Percentiles rank a stretch among this genome's conserved stretches.
Evolutionary conservation across 1,139 yeast species (phyloP).

Genomic region (Suhomyces panamericanus): DNA sequence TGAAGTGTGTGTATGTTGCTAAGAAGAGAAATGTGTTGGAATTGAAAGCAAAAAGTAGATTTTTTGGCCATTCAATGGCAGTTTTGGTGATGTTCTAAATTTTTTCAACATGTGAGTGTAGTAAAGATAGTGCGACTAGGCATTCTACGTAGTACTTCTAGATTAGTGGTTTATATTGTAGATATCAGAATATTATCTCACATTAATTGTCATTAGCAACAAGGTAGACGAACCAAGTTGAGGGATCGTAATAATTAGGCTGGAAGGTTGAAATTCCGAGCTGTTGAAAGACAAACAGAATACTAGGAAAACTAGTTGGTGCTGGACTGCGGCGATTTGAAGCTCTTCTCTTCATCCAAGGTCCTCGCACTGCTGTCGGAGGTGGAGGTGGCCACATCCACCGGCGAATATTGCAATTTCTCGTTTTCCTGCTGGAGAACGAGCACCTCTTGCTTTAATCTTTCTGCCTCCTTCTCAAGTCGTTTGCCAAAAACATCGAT

Average conservation of each 20-base stretch:
- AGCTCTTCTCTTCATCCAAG: not conserved
- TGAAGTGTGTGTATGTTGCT: not conserved
- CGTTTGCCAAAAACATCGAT: slow-evolving; percentile 87
- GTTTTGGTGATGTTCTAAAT: too few species aligned
- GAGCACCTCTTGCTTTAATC: slow-evolving; percentile 67
- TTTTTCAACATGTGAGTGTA: too few species aligned
- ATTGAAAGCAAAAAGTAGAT: not conserved
- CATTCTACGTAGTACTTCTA: too few species aligned
- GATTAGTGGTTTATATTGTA: not conserved
- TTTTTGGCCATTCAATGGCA: too few species aligned
- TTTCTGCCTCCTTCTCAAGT: slow-evolving; percentile 77
- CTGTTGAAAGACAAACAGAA: not conserved
- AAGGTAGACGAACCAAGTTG: slow-evolving; percentile 7
- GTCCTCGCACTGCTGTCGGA: slow-evolving; percentile 10
- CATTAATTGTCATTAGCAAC: slow-evolving; percentile 3
- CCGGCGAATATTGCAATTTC: slow-evolving; percentile 13
- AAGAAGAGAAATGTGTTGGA: not conserved
- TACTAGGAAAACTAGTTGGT: not conserved
- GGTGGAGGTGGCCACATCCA: slow-evolving; percentile 5
- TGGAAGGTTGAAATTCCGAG: slow-evolving; percentile 4
- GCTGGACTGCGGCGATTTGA: not conserved
- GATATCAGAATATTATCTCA: not conserved
- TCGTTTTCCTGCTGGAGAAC: slow-evolving; percentile 38
- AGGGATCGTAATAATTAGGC: slow-evolving; percentile 1
- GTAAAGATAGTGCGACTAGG: too few species aligned